A percentile compares a stretch with the other conserved stretches of the same genome.
phyloP scores from a whole-genome alignment of 768 basidiomycete genomes.

The Erythrobasidium yunnanense region DNA sequence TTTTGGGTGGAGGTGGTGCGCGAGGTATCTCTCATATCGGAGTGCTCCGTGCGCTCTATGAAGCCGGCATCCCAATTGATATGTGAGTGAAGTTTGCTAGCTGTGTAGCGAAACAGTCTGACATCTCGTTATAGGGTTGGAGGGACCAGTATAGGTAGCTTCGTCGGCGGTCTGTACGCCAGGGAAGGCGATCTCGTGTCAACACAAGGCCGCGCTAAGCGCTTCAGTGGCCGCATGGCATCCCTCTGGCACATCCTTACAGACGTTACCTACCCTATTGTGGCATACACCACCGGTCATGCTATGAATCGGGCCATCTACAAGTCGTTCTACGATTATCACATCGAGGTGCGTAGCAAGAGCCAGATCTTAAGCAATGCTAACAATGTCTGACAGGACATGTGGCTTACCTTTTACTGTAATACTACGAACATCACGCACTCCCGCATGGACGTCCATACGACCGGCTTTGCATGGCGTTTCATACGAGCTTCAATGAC shows the following conservation, averaged over 20 bases:
- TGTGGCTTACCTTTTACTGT: constrained; percentile 93
- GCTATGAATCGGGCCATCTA: constrained; percentile 82
- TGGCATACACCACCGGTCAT: constrained; percentile 74
- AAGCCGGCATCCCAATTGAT: constrained; percentile 84
- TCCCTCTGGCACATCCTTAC: constrained; percentile 86
- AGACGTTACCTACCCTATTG: constrained; percentile 87
- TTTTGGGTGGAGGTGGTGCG: constrained; percentile 95
- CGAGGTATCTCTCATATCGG: constrained; percentile 76
- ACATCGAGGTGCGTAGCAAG: constrained; percentile 42
- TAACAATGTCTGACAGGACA: constrained; percentile 52
- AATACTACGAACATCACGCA: constrained; percentile 96
- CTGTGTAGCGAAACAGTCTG: not conserved
- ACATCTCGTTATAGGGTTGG: constrained; percentile 35
- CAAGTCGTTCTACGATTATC: constrained; percentile 51
- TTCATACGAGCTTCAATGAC: constrained; percentile 95
- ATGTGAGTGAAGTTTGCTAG: constrained; percentile 42
- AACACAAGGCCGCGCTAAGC: constrained; percentile 71
- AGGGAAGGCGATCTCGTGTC: constrained; percentile 84
- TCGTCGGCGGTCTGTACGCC: constrained; percentile 90
- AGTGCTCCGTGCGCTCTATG: constrained; percentile 81
- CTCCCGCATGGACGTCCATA: constrained; percentile 92
- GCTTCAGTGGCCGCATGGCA: constrained; percentile 77
- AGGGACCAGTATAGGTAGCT: constrained; percentile 72
- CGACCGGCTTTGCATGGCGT: constrained; percentile 97
- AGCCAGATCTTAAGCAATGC: constrained; percentile 10